Evolutionary conservation across 495 filamentous ascomycete species (phyloP), one percentile per base, ranked within the genome.

Genomic region (Rhypophila decipiens): DNA sequence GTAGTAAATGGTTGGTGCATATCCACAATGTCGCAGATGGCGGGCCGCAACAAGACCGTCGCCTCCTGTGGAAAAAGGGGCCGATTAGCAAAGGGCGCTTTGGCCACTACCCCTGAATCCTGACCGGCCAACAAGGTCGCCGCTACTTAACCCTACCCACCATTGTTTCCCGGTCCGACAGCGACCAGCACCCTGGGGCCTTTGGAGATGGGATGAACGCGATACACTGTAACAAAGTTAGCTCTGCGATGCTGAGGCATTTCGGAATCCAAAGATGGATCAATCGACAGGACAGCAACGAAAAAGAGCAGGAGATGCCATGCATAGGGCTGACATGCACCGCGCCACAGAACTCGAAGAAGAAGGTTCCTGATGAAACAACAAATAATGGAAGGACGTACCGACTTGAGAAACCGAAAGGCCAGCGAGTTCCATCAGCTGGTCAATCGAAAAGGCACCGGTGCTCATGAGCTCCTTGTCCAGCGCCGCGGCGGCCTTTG

Each of bases 361-460:
- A 12, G 27, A 3, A 34, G 18, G 10, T 3, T 12, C 15, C n/a
- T 11, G 4, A 37, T 11, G 17, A 24, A 13, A 23, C n/a, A 36
- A 12, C 20, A 33, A 23, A 20, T 20, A 35, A 19, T 17, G 19
- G 23, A 4, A 23, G 2, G 18, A 59, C 70, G 37, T 56, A 91
- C 90, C 84, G 39, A 85, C 90, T 77, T 98, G 90, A 4, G 91
- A 89, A 2, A 98, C 93, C 2, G 90, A 89, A 1, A 96, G 73
- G 0, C 93, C 93, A 24, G 93, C 93, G 2, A 98, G 71, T 61
- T 98, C 93, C 93, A 98, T 98, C 43, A 98, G 72, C 63, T 98
- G 93, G 65, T 97, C 93, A 34, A 98, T 75, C 2, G 89, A 95
- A 71, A 90, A 98, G 18, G 85, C 93, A 3, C 94, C 90, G 17